phyloP scores from a whole-genome alignment of 1,284 basidiomycete species.

The Dichomitus squalens region DNA sequence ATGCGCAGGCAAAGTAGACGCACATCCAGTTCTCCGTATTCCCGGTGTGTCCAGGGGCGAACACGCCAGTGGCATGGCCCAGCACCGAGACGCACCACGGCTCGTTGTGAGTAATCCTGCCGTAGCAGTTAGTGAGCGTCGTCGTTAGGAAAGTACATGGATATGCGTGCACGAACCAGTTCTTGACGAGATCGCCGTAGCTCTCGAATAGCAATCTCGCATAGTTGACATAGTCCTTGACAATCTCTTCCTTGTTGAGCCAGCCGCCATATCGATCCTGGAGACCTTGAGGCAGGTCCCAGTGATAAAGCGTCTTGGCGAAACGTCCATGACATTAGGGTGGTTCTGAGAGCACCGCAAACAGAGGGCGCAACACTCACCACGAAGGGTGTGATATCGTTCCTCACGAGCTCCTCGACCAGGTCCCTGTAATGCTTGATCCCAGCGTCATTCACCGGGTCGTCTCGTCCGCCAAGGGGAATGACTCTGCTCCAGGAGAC shows the following conservation, averaged over 20 bases:
- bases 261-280: constrained; percentile 76
- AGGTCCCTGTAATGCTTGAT: constrained; percentile 64
- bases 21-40: constrained; percentile 76
- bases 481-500: constrained; percentile 78
- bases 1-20: constrained; percentile 25
- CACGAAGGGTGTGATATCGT: constrained; percentile 68
- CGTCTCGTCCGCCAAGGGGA: constrained; percentile 67
- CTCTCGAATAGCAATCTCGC: constrained; percentile 59
- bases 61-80: constrained; percentile 64
- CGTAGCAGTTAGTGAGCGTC: background rate
- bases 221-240: constrained; percentile 66
- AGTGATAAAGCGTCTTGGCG: constrained; percentile 71
- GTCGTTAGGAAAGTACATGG: background rate
- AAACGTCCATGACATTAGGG: background rate
- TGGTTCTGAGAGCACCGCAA: no score
- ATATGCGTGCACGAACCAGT: constrained; percentile 49
- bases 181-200: constrained; percentile 74
- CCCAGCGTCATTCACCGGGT: constrained; percentile 67
- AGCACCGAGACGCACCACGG: constrained; percentile 70
- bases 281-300: constrained; percentile 74
- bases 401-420: constrained; percentile 63
- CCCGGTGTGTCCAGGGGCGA: constrained; percentile 69
- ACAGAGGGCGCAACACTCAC: constrained; percentile 39
- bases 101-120: constrained; percentile 72
- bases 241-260: constrained; percentile 65